A percentile compares a stretch with the other conserved stretches of the same genome.
These are phyloP conservation scores for Rubroshorea leprosula DNA, from an alignment of 345 rosid species.

Conservation along the genomic window DNA sequence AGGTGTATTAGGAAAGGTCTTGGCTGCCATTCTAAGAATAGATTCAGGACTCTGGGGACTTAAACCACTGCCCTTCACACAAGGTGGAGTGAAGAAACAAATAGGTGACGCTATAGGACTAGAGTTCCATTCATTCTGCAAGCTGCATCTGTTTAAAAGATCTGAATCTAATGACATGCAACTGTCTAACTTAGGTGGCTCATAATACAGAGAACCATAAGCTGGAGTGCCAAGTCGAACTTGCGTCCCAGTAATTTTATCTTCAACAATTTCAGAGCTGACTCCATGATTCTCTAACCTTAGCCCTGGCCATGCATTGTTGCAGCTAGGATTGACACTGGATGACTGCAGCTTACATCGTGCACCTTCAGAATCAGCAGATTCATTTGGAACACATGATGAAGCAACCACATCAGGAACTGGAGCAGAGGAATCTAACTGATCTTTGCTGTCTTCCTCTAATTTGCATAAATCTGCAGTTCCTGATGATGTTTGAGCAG, in stretches of 20 bases:
- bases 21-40: constrained; percentile 70
- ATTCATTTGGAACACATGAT: constrained; percentile 37
- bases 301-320: constrained; percentile 29
- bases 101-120: constrained; percentile 54
- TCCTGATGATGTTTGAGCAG: constrained; percentile 45
- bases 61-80: constrained; percentile 42
- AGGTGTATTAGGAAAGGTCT: constrained; percentile 82
- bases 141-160: constrained; percentile 23
- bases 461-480: constrained; percentile 36
- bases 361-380: constrained; percentile 44
- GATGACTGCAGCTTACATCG: constrained; percentile 35
- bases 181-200: constrained; percentile 42
- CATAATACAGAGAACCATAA: constrained; percentile 52
- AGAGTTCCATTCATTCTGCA: constrained; percentile 31
- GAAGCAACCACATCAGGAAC: constrained; percentile 40
- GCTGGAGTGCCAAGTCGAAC: constrained; percentile 30
- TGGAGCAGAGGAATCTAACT: constrained; percentile 33
- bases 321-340: constrained; percentile 26
- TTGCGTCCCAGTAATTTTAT: constrained; percentile 25
- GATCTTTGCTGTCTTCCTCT: constrained; percentile 45
- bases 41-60: constrained; percentile 63
- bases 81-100: constrained; percentile 82
- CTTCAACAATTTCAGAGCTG: constrained; percentile 25
- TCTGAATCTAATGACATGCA: constrained; percentile 32
- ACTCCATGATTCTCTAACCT: constrained; percentile 27